Percentiles rank a stretch among this genome's conserved stretches.
These are phyloP conservation scores for Exophiala mesophila DNA, from an alignment of 2,329 filamentous ascomycete species.

Conservation along the genomic window DNA sequence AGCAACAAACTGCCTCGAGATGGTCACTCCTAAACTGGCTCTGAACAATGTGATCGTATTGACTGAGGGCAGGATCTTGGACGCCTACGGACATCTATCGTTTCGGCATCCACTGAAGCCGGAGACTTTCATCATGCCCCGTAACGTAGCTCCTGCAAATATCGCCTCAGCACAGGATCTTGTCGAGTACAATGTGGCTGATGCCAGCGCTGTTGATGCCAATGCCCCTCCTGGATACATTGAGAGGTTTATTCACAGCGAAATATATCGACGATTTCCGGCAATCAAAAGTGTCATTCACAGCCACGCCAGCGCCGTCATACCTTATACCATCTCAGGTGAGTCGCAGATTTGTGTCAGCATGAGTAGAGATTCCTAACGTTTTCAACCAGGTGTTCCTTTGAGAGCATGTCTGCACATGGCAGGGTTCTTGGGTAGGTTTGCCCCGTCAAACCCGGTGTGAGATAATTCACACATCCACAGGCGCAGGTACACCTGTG, in stretches of 20 bases:
- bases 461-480: background rate
- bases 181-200: conserved; percentile 43
- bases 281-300: conserved; percentile 41
- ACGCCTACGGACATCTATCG: conserved; percentile 54
- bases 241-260: conserved; percentile 46
- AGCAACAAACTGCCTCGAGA: background rate
- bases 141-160: conserved; percentile 44
- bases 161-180: conserved; percentile 43
- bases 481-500: conserved; percentile 23
- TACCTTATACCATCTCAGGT: conserved; percentile 40
- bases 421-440: conserved; percentile 40
- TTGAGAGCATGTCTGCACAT: conserved; percentile 42
- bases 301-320: conserved; percentile 41
- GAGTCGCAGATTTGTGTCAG: background rate
- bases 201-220: conserved; percentile 40
- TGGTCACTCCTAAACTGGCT: no score
- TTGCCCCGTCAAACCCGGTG: conserved; percentile 2
- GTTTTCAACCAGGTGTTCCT: conserved; percentile 28
- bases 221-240: conserved; percentile 37
- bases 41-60: no score
- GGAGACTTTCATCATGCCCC: conserved; percentile 47
- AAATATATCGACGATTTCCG: conserved; percentile 42
- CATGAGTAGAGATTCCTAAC: background rate
- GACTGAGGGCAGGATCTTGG: conserved; percentile 25
- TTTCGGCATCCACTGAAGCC: conserved; percentile 46